A percentile compares a stretch with the other conserved stretches of the same genome.
Evolutionary conservation across 129 eudicot species (phyloP).

Genomic region (Pulicaria dysenterica): DNA sequence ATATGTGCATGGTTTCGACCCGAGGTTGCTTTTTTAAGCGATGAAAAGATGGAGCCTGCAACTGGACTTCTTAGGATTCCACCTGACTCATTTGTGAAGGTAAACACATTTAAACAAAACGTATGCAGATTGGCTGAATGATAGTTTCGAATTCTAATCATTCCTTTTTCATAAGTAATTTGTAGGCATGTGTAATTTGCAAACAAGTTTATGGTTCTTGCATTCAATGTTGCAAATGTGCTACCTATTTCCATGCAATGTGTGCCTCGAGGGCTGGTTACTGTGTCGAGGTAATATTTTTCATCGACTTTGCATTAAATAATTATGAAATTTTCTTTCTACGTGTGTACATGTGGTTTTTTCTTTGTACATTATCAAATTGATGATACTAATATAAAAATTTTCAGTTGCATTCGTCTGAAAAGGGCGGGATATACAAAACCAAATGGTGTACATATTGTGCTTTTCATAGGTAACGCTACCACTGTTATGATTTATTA

Average conservation of each 20-base stretch:
- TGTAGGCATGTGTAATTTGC: constrained; percentile 84
- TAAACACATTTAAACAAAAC: constrained; percentile 26
- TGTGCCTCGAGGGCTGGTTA: constrained; percentile 94
- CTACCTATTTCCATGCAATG: constrained; percentile 80
- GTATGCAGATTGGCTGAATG: neutral
- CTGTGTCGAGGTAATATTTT: constrained; percentile 72
- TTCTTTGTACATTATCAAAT: neutral
- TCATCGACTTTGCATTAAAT: neutral
- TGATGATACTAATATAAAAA: neutral
- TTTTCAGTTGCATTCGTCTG: constrained; percentile 71
- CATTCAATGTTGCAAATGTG: constrained; percentile 84
- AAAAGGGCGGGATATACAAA: constrained; percentile 61
- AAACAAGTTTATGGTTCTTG: constrained; percentile 93
- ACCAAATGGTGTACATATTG: constrained; percentile 79
- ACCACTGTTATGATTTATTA: neutral
- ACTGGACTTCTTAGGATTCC: constrained; percentile 74
- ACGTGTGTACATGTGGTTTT: constrained; percentile 3
- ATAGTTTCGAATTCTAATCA: neutral
- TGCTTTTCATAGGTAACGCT: constrained; percentile 69
- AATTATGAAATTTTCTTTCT: neutral
- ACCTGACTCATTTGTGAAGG: constrained; percentile 71
- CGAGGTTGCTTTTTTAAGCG: constrained; percentile 67
- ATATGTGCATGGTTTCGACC: constrained; percentile 96
- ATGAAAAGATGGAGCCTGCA: constrained; percentile 95
- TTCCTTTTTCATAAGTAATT: neutral